Conservation (phyloP, 2,329 filamentous ascomycete genomes). For the Phyllachora maydis region DNA sequence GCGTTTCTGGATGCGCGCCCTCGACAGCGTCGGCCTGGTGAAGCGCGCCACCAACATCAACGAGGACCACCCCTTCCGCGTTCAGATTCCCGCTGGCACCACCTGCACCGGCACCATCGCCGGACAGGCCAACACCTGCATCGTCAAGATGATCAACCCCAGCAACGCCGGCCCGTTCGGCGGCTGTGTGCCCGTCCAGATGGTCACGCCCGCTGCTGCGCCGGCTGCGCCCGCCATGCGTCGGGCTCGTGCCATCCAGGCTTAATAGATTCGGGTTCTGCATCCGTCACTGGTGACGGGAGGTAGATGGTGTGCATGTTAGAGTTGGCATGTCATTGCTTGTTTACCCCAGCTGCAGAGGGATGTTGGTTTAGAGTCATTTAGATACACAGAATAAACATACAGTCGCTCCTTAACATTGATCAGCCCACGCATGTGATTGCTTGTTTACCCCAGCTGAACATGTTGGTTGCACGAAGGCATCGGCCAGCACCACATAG, state of each 20-base stretch:
- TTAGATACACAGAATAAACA: too few relatives aligned
- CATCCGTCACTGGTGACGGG: too few relatives aligned
- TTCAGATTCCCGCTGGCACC: constrained; percentile 9
- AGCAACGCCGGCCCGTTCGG: constrained; percentile 5
- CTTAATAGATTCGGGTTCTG: too few relatives aligned
- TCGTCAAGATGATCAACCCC: constrained; percentile 10
- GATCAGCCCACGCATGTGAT: too few relatives aligned
- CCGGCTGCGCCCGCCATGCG: constrained; percentile 1
- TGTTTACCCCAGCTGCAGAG: too few relatives aligned
- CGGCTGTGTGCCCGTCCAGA: constrained; percentile 4
- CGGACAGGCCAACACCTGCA: constrained; percentile 8
- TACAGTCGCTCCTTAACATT: too few relatives aligned
- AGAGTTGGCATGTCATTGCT: too few relatives aligned
- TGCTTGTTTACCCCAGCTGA: too few relatives aligned
- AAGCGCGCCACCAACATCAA: constrained; percentile 6
- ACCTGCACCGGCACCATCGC: constrained; percentile 8
- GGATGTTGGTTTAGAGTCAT: too few relatives aligned
- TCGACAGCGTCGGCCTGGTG: constrained; percentile 3
- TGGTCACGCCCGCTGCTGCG: constrained; percentile 1
- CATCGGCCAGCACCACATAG: constrained; percentile 43
- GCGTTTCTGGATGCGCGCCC: constrained; percentile 3
- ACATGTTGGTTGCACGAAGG: constrained; percentile 28
- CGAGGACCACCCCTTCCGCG: constrained; percentile 8
- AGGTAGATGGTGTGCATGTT: too few relatives aligned
- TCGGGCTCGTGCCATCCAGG: background rate